Conservation (phyloP, 768 basidiomycete species). For the Collybia nuda region DNA sequence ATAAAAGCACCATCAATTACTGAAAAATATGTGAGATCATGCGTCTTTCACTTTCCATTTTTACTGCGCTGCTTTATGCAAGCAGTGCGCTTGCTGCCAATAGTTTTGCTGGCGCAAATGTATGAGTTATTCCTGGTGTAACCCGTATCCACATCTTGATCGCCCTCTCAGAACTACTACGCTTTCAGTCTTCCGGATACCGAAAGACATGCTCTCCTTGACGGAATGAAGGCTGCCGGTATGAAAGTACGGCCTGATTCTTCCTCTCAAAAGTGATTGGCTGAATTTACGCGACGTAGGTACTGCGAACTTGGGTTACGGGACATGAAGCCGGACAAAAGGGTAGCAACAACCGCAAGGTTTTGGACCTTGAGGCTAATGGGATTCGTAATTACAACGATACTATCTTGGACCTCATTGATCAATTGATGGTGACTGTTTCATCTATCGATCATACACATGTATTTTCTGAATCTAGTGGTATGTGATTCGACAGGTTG, state of each 20-base stretch:
- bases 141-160: background rate
- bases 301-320: constrained; percentile 27
- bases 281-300: constrained; percentile 4
- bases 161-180: constrained; percentile 18
- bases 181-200: constrained; percentile 16
- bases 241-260: constrained; percentile 18
- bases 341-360: constrained; percentile 21
- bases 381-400: constrained; percentile 33
- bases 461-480: no score
- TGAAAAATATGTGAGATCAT: background rate
- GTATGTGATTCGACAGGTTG: constrained; percentile 18
- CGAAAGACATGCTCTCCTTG: constrained; percentile 18
- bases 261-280: background rate
- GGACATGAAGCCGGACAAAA: constrained; percentile 24
- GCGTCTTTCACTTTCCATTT: background rate
- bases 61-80: background rate
- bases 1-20: no score
- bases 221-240: constrained; percentile 23
- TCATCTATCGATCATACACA: background rate
- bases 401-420: constrained; percentile 31
- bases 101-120: constrained; percentile 15
- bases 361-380: constrained; percentile 31
- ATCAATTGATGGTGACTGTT: constrained; percentile 31
- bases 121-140: background rate
- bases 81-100: constrained; percentile 7